Percentiles rank a stretch among this genome's conserved stretches.
Evolutionary conservation across 257 asterid species (phyloP).

Genomic region (Lycium ferocissimum): DNA sequence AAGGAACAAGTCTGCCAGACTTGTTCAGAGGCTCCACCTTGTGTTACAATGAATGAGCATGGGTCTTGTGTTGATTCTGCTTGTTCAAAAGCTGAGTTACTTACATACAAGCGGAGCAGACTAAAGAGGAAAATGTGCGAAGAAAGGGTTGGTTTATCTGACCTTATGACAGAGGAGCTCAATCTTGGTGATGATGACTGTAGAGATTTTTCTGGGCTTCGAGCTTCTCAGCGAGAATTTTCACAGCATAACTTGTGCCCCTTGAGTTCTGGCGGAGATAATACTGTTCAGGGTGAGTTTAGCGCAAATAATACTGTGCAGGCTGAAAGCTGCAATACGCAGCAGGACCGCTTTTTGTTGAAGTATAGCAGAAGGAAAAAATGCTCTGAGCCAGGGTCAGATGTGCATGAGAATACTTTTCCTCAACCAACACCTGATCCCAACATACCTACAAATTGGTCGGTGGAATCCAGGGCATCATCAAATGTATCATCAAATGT

Average conservation of each 20-base stretch:
- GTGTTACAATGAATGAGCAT: slow-evolving; percentile 24
- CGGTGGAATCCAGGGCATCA: slow-evolving; percentile 45
- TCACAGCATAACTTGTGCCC: slow-evolving; percentile 20
- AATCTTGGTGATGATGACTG: slow-evolving; percentile 34
- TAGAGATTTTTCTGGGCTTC: slow-evolving; percentile 35
- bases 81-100: slow-evolving; percentile 16
- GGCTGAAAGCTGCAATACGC: slow-evolving; percentile 40
- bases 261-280: slow-evolving; percentile 38
- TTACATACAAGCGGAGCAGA: slow-evolving; percentile 52
- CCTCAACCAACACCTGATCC: slow-evolving; percentile 29
- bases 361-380: slow-evolving; percentile 58
- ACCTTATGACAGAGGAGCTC: slow-evolving; percentile 40
- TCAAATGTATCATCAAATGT: slow-evolving; percentile 48
- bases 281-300: slow-evolving; percentile 40
- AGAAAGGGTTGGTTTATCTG: slow-evolving; percentile 31
- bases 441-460: slow-evolving; percentile 43
- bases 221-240: slow-evolving; percentile 40
- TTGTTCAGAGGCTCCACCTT: slow-evolving; percentile 19
- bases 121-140: slow-evolving; percentile 48
- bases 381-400: slow-evolving; percentile 37
- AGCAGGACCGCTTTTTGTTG: slow-evolving; percentile 45
- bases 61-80: slow-evolving; percentile 20
- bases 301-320: slow-evolving; percentile 33
- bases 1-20: slow-evolving; percentile 18
- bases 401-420: slow-evolving; percentile 8